Percentiles rank a stretch among this genome's conserved stretches.
Conservation (phyloP, 1,284 basidiomycete genomes). For the Trichosporon asahii region DNA sequence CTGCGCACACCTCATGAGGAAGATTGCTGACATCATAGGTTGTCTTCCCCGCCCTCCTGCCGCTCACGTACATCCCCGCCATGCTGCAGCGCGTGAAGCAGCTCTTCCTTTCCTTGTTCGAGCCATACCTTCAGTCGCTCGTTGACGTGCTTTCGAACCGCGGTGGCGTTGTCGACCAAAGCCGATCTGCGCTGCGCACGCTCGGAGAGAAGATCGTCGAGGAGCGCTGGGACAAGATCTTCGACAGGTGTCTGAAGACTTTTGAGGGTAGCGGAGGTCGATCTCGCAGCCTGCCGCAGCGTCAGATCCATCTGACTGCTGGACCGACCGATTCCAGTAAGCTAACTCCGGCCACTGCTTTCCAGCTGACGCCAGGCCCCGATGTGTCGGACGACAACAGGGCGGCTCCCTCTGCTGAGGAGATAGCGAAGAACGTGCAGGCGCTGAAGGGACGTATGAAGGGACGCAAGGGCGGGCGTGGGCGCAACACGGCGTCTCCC, state of each 20-base stretch:
- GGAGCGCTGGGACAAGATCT: slow-evolving; percentile 47
- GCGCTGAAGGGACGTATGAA: slow-evolving; percentile 76
- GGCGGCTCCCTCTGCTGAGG: slow-evolving; percentile 60
- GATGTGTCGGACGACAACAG: slow-evolving; percentile 25
- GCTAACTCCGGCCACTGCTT: not conserved
- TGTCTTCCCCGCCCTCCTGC: slow-evolving; percentile 93
- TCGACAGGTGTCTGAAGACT: slow-evolving; percentile 44
- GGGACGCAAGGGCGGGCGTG: slow-evolving; percentile 54
- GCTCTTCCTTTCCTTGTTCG: slow-evolving; percentile 79
- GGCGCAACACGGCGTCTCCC: slow-evolving; percentile 59
- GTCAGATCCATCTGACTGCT: slow-evolving; percentile 32
- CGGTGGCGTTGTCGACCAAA: slow-evolving; percentile 42
- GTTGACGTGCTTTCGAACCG: slow-evolving; percentile 70
- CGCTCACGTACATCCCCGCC: slow-evolving; percentile 89
- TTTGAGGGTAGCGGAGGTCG: slow-evolving; percentile 27
- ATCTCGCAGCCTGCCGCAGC: slow-evolving; percentile 10
- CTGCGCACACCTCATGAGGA: not conserved
- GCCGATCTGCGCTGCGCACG: slow-evolving; percentile 29
- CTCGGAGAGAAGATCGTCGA: slow-evolving; percentile 37
- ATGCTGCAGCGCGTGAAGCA: slow-evolving; percentile 74
- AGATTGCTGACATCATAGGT: slow-evolving; percentile 58
- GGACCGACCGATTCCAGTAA: slow-evolving; percentile 32
- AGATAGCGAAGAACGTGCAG: slow-evolving; percentile 88
- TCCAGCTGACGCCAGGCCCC: slow-evolving; percentile 57
- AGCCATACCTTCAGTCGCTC: slow-evolving; percentile 74